Evolutionary conservation across 1,284 basidiomycete species (phyloP).

Genomic region (Mixia osmundae): DNA sequence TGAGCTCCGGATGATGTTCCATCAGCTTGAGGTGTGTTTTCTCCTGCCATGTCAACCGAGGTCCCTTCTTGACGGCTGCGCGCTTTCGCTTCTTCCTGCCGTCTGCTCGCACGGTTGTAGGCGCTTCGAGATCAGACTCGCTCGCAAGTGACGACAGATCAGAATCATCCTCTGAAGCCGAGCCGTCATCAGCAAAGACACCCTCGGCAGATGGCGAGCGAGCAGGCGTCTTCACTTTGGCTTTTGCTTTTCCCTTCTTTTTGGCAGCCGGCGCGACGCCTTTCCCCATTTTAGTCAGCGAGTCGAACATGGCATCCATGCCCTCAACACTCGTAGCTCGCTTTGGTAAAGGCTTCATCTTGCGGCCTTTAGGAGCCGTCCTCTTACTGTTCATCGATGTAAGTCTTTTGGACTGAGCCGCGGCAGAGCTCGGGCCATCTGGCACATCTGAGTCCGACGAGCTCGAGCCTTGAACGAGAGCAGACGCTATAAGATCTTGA

Average conservation of each 20-base stretch:
- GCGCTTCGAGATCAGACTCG: no score
- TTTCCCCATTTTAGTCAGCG: no score
- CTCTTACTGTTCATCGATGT: no score
- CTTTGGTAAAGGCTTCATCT: no score
- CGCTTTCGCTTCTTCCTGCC: background rate
- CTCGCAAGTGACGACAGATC: background rate
- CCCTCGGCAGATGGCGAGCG: background rate
- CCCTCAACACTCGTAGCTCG: no score
- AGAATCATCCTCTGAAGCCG: background rate
- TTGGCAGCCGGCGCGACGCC: slow-evolving; percentile 7
- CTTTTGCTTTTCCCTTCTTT: slow-evolving; percentile 7
- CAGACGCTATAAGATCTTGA: slow-evolving; percentile 1
- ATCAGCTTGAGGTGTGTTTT: slow-evolving; percentile 7
- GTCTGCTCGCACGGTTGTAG: background rate
- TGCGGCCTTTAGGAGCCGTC: no score
- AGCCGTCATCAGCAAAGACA: background rate
- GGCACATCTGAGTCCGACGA: no score
- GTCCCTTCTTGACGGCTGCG: slow-evolving; percentile 1
- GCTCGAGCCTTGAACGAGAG: slow-evolving; percentile 2
- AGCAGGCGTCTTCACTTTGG: slow-evolving; percentile 5
- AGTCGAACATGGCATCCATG: no score
- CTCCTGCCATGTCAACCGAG: slow-evolving; percentile 8
- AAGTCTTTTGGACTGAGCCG: no score
- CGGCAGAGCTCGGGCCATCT: no score
- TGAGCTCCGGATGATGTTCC: slow-evolving; percentile 25